phyloP scores from a whole-genome alignment of 2,329 filamentous ascomycete species.

The Neofusicoccum laricinum region DNA sequence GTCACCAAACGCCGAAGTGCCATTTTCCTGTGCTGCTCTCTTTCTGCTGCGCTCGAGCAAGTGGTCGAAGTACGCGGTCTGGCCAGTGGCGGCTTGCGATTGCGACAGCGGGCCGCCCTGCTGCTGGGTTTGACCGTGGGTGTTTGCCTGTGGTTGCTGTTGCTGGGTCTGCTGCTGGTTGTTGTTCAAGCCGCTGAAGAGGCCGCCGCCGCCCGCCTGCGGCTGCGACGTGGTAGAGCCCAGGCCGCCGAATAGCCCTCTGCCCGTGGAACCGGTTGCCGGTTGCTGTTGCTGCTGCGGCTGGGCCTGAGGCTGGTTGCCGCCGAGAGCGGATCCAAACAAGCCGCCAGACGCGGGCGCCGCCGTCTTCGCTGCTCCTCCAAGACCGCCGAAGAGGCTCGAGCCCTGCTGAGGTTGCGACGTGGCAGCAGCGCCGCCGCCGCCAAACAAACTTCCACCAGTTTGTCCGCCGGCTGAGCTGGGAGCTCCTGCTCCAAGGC shows the following conservation, averaged over 20 bases:
- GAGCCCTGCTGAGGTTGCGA: not conserved
- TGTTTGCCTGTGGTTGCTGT: slow-evolving; percentile 29
- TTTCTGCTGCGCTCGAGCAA: slow-evolving; percentile 63
- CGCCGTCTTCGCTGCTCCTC: not conserved
- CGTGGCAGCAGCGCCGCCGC: not conserved
- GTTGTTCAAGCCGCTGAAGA: slow-evolving; percentile 18
- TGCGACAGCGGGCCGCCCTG: slow-evolving; percentile 31
- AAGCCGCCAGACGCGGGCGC: not conserved
- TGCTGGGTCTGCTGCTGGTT: slow-evolving; percentile 35
- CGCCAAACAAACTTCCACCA: slow-evolving; percentile 9
- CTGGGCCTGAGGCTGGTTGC: not conserved
- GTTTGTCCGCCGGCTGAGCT: not conserved
- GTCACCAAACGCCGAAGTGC: slow-evolving; percentile 61
- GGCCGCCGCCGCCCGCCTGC: not conserved
- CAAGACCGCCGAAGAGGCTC: not conserved
- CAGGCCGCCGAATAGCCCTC: slow-evolving; percentile 15
- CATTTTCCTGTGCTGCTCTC: slow-evolving; percentile 65
- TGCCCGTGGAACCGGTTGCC: slow-evolving; percentile 20
- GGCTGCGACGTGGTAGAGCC: slow-evolving; percentile 1
- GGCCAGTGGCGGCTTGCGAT: slow-evolving; percentile 29
- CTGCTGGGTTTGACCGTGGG: slow-evolving; percentile 22
- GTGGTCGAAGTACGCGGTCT: slow-evolving; percentile 63
- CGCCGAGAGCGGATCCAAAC: slow-evolving; percentile 8
- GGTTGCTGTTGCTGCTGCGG: slow-evolving; percentile 13
- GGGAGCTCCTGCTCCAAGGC: slow-evolving; percentile 16